phyloP scores from a whole-genome alignment of 73 alveolate species.

The Uronychia setigera region DNA sequence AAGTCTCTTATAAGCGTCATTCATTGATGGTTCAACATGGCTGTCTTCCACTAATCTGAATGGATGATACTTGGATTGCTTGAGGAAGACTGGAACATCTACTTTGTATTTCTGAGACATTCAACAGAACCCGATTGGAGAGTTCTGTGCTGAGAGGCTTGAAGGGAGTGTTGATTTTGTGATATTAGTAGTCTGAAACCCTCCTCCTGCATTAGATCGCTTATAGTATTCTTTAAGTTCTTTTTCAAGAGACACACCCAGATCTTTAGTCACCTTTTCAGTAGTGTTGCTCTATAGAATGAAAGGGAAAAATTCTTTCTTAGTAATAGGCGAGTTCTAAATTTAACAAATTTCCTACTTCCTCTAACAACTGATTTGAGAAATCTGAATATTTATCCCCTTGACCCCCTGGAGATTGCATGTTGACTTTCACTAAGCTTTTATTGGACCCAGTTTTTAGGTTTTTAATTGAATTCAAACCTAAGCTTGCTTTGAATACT shows the following conservation, averaged over 20 bases:
- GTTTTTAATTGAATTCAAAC: no score
- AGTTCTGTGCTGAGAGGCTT: neutral
- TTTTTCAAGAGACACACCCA: neutral
- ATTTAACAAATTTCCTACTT: no score
- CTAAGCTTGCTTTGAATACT: no score
- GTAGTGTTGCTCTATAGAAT: neutral
- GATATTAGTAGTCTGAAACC: neutral
- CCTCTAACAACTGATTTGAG: no score
- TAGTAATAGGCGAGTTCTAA: no score
- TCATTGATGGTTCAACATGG: neutral
- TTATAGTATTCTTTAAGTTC: neutral
- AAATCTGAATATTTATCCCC: no score
- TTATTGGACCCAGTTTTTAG: no score
- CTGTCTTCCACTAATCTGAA: neutral
- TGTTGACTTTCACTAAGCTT: no score
- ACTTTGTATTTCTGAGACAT: neutral
- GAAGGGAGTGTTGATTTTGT: neutral
- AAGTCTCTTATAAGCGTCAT: neutral
- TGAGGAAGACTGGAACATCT: neutral
- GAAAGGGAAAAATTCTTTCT: neutral
- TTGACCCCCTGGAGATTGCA: no score
- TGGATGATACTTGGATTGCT: neutral
- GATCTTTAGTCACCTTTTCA: neutral
- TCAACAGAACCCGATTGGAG: neutral
- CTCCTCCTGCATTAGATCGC: neutral